Conservation (phyloP, 805 yeast genomes). For the Kuraishia piskuri region DNA sequence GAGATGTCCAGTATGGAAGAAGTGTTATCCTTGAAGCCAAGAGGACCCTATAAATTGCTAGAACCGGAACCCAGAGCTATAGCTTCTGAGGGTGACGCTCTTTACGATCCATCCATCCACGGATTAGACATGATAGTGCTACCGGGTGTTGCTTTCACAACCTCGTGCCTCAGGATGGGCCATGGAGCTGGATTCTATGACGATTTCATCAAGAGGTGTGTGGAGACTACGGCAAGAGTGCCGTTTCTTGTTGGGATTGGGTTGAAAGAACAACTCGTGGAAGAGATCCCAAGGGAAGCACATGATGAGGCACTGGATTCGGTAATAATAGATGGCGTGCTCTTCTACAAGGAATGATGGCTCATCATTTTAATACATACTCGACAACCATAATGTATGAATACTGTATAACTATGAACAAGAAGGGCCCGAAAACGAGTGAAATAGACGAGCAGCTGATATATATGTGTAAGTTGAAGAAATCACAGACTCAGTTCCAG, state of each 20-base stretch:
- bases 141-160: slow-evolving; percentile 81
- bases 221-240: slow-evolving; percentile 18
- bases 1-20: slow-evolving; percentile 31
- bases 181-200: slow-evolving; percentile 95
- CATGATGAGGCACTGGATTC: slow-evolving; percentile 59
- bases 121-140: slow-evolving; percentile 63
- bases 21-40: slow-evolving; percentile 44
- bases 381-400: slow-evolving; percentile 2
- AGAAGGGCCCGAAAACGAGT: too few relatives aligned
- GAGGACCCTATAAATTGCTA: slow-evolving; percentile 55
- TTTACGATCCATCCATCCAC: slow-evolving; percentile 4
- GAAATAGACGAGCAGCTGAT: too few relatives aligned
- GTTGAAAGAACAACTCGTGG: slow-evolving; percentile 51
- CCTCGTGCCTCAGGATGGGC: slow-evolving; percentile 49
- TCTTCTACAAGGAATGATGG: slow-evolving; percentile 6
- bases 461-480: too few relatives aligned
- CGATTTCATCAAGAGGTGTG: slow-evolving; percentile 50
- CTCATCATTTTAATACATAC: too few relatives aligned
- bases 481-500: slow-evolving; percentile 2
- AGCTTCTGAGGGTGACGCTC: slow-evolving; percentile 10
- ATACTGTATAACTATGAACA: slow-evolving; percentile 3
- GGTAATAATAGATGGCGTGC: slow-evolving; percentile 33
- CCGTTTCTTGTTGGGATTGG: slow-evolving; percentile 58
- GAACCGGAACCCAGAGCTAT: slow-evolving; percentile 45
- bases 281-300: slow-evolving; percentile 42